Percentiles rank a stretch among this genome's conserved stretches.
Conservation (phyloP, 1,139 yeast species). For the Magnusiomyces sp. region DNA sequence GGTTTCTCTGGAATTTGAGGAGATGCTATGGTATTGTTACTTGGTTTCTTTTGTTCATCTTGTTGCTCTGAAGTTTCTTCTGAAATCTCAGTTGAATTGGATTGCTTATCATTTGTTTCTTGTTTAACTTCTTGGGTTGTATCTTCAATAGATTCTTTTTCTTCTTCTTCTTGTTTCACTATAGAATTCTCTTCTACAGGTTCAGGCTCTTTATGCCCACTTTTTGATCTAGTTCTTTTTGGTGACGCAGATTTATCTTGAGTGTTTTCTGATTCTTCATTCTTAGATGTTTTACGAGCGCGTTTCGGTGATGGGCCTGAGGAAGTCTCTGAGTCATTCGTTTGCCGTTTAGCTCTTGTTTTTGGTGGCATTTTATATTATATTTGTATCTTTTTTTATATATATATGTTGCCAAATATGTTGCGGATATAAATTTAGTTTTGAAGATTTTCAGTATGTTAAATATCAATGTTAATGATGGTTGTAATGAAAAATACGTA, state of each 20-base stretch:
- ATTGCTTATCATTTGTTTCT: neutral
- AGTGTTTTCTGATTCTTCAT: neutral
- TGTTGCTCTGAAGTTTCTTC: neutral
- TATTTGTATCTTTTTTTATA: no score
- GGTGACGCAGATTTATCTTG: neutral
- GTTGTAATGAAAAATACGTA: no score
- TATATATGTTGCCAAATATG: no score
- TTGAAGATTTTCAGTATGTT: no score
- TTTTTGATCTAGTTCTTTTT: neutral
- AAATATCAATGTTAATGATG: no score
- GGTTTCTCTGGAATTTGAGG: neutral
- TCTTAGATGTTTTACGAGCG: no score
- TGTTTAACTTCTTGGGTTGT: neutral
- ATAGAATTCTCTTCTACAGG: neutral
- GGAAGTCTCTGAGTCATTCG: neutral
- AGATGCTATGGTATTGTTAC: neutral
- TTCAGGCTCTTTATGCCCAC: neutral
- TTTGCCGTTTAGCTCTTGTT: neutral
- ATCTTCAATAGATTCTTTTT: neutral
- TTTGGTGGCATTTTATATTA: slow-evolving; percentile 1
- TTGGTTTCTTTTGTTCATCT: neutral
- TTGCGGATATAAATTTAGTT: no score
- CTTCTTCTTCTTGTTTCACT: no score
- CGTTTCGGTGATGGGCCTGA: no score
- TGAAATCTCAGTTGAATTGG: neutral